Percentiles rank a stretch among this genome's conserved stretches.
Evolutionary conservation across 129 eudicot genomes (phyloP).

Genomic region (Kitagawia praeruptora): DNA sequence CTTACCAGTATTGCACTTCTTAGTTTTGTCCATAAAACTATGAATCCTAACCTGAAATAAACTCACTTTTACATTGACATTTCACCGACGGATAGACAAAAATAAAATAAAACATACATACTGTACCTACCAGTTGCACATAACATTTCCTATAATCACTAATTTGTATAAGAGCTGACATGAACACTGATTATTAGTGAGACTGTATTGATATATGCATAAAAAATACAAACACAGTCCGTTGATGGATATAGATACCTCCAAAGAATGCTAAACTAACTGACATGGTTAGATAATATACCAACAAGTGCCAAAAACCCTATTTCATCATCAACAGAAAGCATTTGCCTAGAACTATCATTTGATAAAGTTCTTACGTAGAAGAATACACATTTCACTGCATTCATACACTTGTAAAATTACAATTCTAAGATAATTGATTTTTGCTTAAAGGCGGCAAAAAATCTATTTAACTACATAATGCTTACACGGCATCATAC

Average conservation of each 20-base stretch:
- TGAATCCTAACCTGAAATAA: constrained; percentile 74
- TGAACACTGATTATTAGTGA: not conserved
- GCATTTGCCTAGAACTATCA: not conserved
- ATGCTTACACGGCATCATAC: not conserved
- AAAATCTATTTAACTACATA: not conserved
- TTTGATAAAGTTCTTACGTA: not conserved
- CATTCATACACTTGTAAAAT: not conserved
- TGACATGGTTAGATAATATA: not conserved
- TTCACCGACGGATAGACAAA: not conserved
- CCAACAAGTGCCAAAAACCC: not conserved
- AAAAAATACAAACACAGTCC: not conserved
- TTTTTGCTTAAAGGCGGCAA: not conserved
- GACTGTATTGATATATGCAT: not conserved
- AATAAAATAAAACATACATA: not conserved
- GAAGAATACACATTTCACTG: not conserved
- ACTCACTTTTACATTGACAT: constrained; percentile 12
- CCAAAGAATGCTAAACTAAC: not conserved
- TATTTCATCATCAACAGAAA: not conserved
- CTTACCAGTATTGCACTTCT: constrained; percentile 31
- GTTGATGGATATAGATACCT: not conserved
- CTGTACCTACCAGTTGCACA: not conserved
- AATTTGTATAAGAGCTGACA: not conserved
- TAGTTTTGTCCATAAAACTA: constrained; percentile 71
- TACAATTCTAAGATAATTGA: not conserved
- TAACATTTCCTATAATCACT: not conserved